Evolutionary conservation across 2,329 filamentous ascomycete genomes (phyloP), one percentile per base, ranked within the genome.

Genomic region (Stagonosporopsis chrysanthemi): DNA sequence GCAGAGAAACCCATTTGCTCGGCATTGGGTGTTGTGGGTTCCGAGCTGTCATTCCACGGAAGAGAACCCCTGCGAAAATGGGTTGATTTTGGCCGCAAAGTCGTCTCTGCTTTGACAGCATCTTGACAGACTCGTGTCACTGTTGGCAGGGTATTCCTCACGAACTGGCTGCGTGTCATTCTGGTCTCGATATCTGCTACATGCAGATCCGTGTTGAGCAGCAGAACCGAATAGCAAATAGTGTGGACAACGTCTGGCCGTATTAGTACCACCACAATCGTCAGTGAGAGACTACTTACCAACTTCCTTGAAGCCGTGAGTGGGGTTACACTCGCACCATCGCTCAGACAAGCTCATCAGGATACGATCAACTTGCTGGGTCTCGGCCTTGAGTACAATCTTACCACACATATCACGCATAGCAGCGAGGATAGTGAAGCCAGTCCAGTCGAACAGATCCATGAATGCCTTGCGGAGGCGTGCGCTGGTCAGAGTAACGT

Each of bases 121-220:
- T 88, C 86, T 66, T 96, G 91, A 36, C 84, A 81, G 9, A 92
- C 84, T 12, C 92, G 88, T 56, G 86, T 87, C 61, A 99, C 90
- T 0, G 94, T 97, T 0, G 90, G 90, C 82, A 98, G 88, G 4
- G 95, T 97, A 73, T 99, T 99, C 77, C 96, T 96, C 72, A 99
- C 86, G 71, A 98, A 99, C 71, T 98, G 94, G 62, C 84, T 89
- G 53, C 90, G 87, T 1, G 94, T 98, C 95, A 99, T 99, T 80
- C 96, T 96, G 68, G 90, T 88, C 60, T 96, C 92, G 66, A 98
- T 97, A 72, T 98, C 93, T 56, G 94, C 95, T 70, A 98, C 78
- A 71, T 99, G 94, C 53, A 99, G 82, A 79, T 99, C 95, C 31
- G 95, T 99, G 71, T 99, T 99, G 62, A 99, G 84, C 11, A 99